These are phyloP conservation scores for Nannochloris sp. DNA, from an alignment of 139 green algal species.

Conservation along the genomic window DNA sequence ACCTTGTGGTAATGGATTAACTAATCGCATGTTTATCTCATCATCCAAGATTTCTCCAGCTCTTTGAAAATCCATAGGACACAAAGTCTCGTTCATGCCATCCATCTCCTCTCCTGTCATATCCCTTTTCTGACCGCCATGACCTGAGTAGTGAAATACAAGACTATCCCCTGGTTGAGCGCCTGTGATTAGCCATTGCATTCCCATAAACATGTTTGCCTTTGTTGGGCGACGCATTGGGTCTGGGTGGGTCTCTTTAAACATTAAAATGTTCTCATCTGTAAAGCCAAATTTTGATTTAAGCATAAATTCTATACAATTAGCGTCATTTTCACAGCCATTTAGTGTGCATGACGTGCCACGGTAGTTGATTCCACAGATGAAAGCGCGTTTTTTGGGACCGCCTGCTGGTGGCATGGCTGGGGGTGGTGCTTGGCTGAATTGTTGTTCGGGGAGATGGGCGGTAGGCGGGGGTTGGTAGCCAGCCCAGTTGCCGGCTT, in stretches of 20 bases:
- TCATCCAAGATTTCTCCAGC: constrained; percentile 51
- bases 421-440: too few relatives aligned
- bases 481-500: too few relatives aligned
- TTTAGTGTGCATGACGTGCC: constrained; percentile 20
- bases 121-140: constrained; percentile 65
- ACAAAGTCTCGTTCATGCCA: constrained; percentile 69
- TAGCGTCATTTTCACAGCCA: constrained; percentile 51
- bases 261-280: constrained; percentile 33
- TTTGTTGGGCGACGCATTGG: constrained; percentile 22
- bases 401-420: constrained; percentile 14
- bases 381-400: constrained; percentile 24
- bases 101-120: constrained; percentile 64
- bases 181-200: constrained; percentile 28
- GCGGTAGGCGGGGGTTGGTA: too few relatives aligned
- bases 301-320: constrained; percentile 34
- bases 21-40: constrained; percentile 55
- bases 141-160: constrained; percentile 76
- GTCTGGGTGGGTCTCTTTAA: constrained; percentile 31
- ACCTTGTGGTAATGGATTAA: constrained; percentile 39
- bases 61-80: constrained; percentile 29
- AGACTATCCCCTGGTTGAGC: constrained; percentile 54
- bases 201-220: constrained; percentile 25
- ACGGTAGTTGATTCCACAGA: constrained; percentile 35
- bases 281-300: constrained; percentile 14
- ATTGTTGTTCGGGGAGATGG: too few relatives aligned